A percentile compares a stretch with the other conserved stretches of the same genome.
Conservation (phyloP, 2,329 filamentous ascomycete species). For the Zymoseptoria pseudotritici region DNA sequence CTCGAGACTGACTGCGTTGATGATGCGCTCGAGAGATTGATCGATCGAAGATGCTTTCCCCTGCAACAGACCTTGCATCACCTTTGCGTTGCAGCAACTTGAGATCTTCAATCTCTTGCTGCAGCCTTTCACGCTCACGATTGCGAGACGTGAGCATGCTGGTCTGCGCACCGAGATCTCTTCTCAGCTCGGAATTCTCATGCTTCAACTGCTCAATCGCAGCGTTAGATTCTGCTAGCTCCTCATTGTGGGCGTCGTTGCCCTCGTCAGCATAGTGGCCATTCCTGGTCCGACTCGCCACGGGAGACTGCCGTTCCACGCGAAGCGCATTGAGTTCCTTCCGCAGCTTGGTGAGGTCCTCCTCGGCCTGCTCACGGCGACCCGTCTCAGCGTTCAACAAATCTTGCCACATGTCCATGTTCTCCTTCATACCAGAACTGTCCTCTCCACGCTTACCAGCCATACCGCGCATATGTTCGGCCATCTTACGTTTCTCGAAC, state of each 20-base stretch:
- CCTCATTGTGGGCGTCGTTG: slow-evolving; percentile 28
- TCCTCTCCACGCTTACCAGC: slow-evolving; percentile 26
- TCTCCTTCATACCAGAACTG: slow-evolving; percentile 28
- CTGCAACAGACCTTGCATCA: slow-evolving; percentile 54
- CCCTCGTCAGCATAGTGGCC: slow-evolving; percentile 26
- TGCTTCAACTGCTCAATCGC: slow-evolving; percentile 82
- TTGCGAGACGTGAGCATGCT: slow-evolving; percentile 97
- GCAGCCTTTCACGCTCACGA: slow-evolving; percentile 86
- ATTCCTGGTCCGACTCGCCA: slow-evolving; percentile 33
- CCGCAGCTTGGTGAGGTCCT: slow-evolving; percentile 74
- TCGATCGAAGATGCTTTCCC: slow-evolving; percentile 90
- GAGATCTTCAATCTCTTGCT: slow-evolving; percentile 94
- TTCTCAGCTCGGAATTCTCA: slow-evolving; percentile 84
- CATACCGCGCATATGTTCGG: slow-evolving; percentile 67
- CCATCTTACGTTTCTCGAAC: slow-evolving; percentile 76
- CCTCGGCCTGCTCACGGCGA: slow-evolving; percentile 80
- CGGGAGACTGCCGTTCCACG: slow-evolving; percentile 38
- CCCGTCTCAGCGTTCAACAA: slow-evolving; percentile 86
- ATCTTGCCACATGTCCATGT: slow-evolving; percentile 86
- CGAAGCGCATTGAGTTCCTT: slow-evolving; percentile 62
- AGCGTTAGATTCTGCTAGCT: slow-evolving; percentile 53
- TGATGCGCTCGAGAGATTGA: slow-evolving; percentile 70
- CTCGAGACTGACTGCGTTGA: slow-evolving; percentile 65
- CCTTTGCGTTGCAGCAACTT: slow-evolving; percentile 78
- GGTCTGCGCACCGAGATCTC: slow-evolving; percentile 89